A percentile compares a stretch with the other conserved stretches of the same genome.
phyloP scores from a whole-genome alignment of 2,329 filamentous ascomycete genomes.

The Verticillium albo-atrum region DNA sequence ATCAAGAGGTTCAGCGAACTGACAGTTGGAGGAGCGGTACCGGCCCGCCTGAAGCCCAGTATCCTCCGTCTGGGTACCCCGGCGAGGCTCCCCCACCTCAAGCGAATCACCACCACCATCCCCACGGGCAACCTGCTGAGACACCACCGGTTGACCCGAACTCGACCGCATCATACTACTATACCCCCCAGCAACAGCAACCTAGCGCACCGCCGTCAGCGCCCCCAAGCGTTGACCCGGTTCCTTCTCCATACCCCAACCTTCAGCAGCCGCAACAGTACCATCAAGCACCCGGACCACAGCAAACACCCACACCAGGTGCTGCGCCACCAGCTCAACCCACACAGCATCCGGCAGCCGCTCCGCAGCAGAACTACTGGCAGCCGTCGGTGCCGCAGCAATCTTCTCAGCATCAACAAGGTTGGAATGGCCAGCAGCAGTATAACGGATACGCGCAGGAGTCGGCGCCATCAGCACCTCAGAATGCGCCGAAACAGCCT shows the following conservation, averaged over 20 bases:
- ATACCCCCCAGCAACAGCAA: slow-evolving; percentile 36
- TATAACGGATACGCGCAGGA: slow-evolving; percentile 50
- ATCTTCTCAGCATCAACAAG: slow-evolving; percentile 18
- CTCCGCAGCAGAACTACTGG: slow-evolving; percentile 26
- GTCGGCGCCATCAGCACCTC: slow-evolving; percentile 61
- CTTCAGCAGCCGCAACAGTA: slow-evolving; percentile 43
- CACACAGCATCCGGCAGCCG: slow-evolving; percentile 12
- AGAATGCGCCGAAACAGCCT: slow-evolving; percentile 54
- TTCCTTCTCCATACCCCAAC: slow-evolving; percentile 48
- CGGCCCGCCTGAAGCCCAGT: slow-evolving; percentile 22
- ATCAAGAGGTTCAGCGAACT: slow-evolving; percentile 40
- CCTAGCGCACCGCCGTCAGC: slow-evolving; percentile 21
- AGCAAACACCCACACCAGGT: slow-evolving; percentile 20
- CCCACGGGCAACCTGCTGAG: slow-evolving; percentile 10
- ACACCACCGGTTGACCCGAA: slow-evolving; percentile 42
- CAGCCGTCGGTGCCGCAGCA: slow-evolving; percentile 26
- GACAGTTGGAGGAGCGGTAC: slow-evolving; percentile 44
- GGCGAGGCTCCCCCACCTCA: slow-evolving; percentile 24
- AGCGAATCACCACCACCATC: slow-evolving; percentile 20
- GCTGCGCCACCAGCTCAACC: slow-evolving; percentile 26
- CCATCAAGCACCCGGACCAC: slow-evolving; percentile 36
- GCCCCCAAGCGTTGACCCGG: slow-evolving; percentile 32
- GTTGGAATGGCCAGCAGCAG: slow-evolving; percentile 17
- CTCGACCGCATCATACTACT: slow-evolving; percentile 50
- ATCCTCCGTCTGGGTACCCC: slow-evolving; percentile 26